Evolutionary conservation across 495 filamentous ascomycete genomes (phyloP), one percentile per base, ranked within the genome.

Genomic region (Xylaria sp.): DNA sequence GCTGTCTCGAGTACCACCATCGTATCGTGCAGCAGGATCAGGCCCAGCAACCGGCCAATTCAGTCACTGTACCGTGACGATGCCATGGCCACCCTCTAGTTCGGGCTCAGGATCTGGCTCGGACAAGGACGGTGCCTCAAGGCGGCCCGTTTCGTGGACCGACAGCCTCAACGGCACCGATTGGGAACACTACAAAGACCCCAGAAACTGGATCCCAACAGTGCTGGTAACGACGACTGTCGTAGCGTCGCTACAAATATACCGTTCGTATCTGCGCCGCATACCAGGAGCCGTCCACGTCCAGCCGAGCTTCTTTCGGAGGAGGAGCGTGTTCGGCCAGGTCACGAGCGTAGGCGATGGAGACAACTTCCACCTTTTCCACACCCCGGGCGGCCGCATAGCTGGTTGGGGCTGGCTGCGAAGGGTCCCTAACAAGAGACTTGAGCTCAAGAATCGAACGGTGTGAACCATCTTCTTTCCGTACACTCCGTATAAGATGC

Each of bases 291-390:
- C 92, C 26, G 80, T 84, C 7, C 84, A 92, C 73, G 94, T 99
- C 75, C 86, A 87, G 67, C 88, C 92, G 2, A 82, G 78, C 11
- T 87, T 87, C 76, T 92, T 93, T 75, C 90, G 93, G 24, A 87
- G 82, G 63, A 86, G 93, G 70, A 93, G 88, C 64, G 73, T 98
- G 61, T 90, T 95, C 73, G 96, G 96, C 9, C 86, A 84, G 67
- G 96, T 98, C 4, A 97, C 96, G 35, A 94, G 92, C 72, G 96
- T 99, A 31, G 97, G 97, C 61, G 96, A 99, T 84, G 97, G 93
- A 0, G 96, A 99, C 77, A 94, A 94, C 72, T 98, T 99, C 78
- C 89, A 94, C 63, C 79, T 99, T 11, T 99, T 91, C 78, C 96
- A 99, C 80, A 97, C 94, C 0, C 96, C 96, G 0, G 96, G 97